These are phyloP conservation scores for Kodamaea kaohsiungensis DNA, from an alignment of 805 yeast genomes.

Conservation along the genomic window DNA sequence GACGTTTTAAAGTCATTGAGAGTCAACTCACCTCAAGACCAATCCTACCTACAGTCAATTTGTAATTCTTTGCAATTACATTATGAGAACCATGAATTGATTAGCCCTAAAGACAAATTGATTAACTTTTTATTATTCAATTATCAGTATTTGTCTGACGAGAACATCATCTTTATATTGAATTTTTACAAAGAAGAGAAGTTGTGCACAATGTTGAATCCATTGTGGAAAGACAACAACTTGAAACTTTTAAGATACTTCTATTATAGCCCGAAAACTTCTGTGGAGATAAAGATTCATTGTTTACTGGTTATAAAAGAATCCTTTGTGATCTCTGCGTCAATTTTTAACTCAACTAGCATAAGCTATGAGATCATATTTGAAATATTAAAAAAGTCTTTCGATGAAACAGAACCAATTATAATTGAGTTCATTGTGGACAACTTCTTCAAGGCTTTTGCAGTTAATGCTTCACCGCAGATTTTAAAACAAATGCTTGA, in stretches of 20 bases:
- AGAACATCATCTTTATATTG: conserved; percentile 45
- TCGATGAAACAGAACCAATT: conserved; percentile 29
- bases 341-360: conserved; percentile 29
- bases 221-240: conserved; percentile 53
- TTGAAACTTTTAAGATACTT: conserved; percentile 46
- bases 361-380: conserved; percentile 29
- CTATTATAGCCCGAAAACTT: conserved; percentile 26
- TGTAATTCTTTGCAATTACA: conserved; percentile 35
- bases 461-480: conserved; percentile 16
- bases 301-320: conserved; percentile 36
- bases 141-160: conserved; percentile 36
- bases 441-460: conserved; percentile 25
- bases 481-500: not conserved
- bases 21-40: conserved; percentile 28
- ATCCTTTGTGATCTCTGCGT: conserved; percentile 35
- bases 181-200: conserved; percentile 48
- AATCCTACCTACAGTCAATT: conserved; percentile 33
- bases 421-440: conserved; percentile 33
- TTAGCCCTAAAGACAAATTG: conserved; percentile 45
- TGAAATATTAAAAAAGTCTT: conserved; percentile 30
- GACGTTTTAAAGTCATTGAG: conserved; percentile 31
- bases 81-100: conserved; percentile 32
- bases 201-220: conserved; percentile 53
- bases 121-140: conserved; percentile 42
- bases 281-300: conserved; percentile 27